These are phyloP conservation scores for Bipolaris oryzae DNA, from an alignment of 2,329 filamentous ascomycete species.

Conservation along the genomic window DNA sequence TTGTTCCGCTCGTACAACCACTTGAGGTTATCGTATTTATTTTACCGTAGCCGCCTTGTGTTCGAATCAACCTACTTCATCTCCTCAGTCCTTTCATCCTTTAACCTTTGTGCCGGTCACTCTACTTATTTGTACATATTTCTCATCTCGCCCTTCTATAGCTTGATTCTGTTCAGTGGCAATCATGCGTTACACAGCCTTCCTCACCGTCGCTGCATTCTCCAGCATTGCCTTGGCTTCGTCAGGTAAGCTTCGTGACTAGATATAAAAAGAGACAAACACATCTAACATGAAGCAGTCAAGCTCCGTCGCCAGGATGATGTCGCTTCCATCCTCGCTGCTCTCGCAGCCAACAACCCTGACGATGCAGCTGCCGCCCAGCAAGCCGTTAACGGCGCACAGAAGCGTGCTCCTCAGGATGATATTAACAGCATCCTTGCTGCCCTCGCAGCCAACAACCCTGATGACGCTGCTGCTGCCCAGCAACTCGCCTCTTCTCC, in stretches of 20 bases:
- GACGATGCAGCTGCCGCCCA: slow-evolving; percentile 32
- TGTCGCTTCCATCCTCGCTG: slow-evolving; percentile 28
- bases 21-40: slow-evolving; percentile 7
- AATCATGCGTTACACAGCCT: slow-evolving; percentile 39
- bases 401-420: slow-evolving; percentile 17
- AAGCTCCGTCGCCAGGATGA: slow-evolving; percentile 35
- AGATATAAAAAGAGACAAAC: background rate
- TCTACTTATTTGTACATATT: slow-evolving; percentile 23
- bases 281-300: slow-evolving; percentile 16
- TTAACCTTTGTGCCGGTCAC: slow-evolving; percentile 40
- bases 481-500: background rate
- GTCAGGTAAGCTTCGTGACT: slow-evolving; percentile 16
- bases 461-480: slow-evolving; percentile 28
- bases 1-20: background rate
- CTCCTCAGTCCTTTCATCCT: slow-evolving; percentile 16
- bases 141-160: slow-evolving; percentile 1
- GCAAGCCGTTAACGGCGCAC: slow-evolving; percentile 8
- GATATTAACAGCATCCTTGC: slow-evolving; percentile 28
- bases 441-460: slow-evolving; percentile 28
- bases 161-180: slow-evolving; percentile 14
- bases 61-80: slow-evolving; percentile 7
- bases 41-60: background rate
- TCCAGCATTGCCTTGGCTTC: slow-evolving; percentile 36
- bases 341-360: slow-evolving; percentile 31
- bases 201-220: slow-evolving; percentile 34